A percentile compares a stretch with the other conserved stretches of the same genome.
Evolutionary conservation across 768 basidiomycete species (phyloP).

Genomic region (Termitomyces sp.): DNA sequence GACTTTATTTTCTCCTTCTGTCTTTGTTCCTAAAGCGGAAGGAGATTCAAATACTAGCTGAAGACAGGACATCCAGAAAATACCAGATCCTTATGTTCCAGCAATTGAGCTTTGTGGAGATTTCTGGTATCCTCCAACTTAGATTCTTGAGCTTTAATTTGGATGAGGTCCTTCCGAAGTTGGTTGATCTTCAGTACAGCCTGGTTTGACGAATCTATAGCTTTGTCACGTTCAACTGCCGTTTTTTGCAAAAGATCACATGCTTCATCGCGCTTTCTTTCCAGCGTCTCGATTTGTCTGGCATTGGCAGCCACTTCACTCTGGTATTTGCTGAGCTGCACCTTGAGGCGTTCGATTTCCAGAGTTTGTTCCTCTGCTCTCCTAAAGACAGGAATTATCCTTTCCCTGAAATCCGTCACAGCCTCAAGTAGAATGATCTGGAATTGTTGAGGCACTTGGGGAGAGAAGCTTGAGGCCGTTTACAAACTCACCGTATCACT

Average conservation of each 20-base stretch:
- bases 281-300: slow-evolving; percentile 7
- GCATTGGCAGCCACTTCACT: slow-evolving; percentile 5
- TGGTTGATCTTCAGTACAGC: slow-evolving; percentile 20
- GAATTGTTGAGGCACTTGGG: not conserved
- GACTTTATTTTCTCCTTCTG: slow-evolving; percentile 7
- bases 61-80: not conserved
- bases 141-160: slow-evolving; percentile 16
- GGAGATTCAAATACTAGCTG: not conserved
- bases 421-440: slow-evolving; percentile 31
- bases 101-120: slow-evolving; percentile 25
- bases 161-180: slow-evolving; percentile 12
- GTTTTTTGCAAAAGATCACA: slow-evolving; percentile 12
- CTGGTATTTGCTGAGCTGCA: slow-evolving; percentile 11
- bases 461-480: not conserved
- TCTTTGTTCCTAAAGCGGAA: slow-evolving; percentile 4
- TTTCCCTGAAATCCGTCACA: slow-evolving; percentile 33
- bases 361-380: slow-evolving; percentile 23
- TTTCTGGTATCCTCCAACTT: slow-evolving; percentile 25
- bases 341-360: slow-evolving; percentile 21
- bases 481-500: slow-evolving; percentile 24
- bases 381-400: slow-evolving; percentile 34
- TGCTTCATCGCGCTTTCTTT: slow-evolving; percentile 18
- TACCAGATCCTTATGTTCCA: slow-evolving; percentile 11
- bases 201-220: slow-evolving; percentile 22
- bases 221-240: slow-evolving; percentile 21